These are phyloP conservation scores for Aspergillus sp. DNA, from an alignment of 2,329 filamentous ascomycete genomes.

Conservation along the genomic window DNA sequence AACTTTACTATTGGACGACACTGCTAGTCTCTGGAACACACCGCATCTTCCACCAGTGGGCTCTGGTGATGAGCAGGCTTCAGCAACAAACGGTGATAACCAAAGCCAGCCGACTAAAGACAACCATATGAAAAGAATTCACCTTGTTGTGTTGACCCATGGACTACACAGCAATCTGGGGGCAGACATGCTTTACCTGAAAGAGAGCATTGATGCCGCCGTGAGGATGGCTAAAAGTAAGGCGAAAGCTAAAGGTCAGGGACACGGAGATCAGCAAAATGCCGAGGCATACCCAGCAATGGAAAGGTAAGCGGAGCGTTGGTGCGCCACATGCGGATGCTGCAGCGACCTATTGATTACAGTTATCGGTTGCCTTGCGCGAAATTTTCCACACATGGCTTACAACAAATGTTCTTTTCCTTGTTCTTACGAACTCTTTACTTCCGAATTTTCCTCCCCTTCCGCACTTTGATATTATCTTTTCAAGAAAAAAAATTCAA, in stretches of 20 bases:
- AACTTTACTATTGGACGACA: slow-evolving; percentile 79
- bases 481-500: not conserved
- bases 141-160: slow-evolving; percentile 90
- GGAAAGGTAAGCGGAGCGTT: slow-evolving; percentile 11
- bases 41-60: slow-evolving; percentile 70
- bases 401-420: no score
- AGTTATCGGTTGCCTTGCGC: no score
- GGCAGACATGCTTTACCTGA: slow-evolving; percentile 94
- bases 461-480: not conserved
- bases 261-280: not conserved
- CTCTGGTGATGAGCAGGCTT: slow-evolving; percentile 37
- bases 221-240: slow-evolving; percentile 64
- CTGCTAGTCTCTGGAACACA: slow-evolving; percentile 87
- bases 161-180: slow-evolving; percentile 94
- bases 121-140: slow-evolving; percentile 57
- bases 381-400: no score
- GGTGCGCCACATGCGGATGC: not conserved
- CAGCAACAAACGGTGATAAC: slow-evolving; percentile 19
- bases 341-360: not conserved
- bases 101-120: slow-evolving; percentile 17
- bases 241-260: slow-evolving; percentile 50
- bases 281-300: not conserved
- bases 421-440: no score
- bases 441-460: not conserved
- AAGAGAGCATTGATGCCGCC: slow-evolving; percentile 91